Evolutionary conservation across 108 stramenopile species (phyloP), one percentile per base, ranked within the genome.

Genomic region (Epithemia pelagica): DNA sequence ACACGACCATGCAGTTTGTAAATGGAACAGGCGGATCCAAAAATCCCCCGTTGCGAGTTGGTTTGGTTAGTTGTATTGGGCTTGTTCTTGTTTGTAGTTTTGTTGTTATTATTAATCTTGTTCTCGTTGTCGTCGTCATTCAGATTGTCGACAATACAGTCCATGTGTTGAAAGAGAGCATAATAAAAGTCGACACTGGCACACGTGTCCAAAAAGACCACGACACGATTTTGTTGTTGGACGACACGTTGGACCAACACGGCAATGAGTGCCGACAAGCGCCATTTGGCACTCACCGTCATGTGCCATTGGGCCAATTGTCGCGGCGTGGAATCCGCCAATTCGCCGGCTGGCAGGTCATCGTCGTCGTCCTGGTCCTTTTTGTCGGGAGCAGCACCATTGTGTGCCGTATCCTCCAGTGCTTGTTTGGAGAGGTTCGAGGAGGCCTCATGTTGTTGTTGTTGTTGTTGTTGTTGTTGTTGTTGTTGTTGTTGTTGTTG

Each of bases 191-290:
- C 96, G 19, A 96, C 96, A n/a, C 88, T 72, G 59, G 96, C 96
- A 61, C 97, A 97, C 1, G 96, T 97, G 18, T 86, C 80, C 82
- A 97, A 82, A 69, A 98, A 98, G 0, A 97, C 94, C 32, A 98
- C 85, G 0, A 84, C 81, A 8, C 56, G 56, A 59, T 95, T 74
- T 77, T 95, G 86, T 25, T 77, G 74, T 59, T 79, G 76, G 2
- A 74, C 52, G 37, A 83, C 81, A 21, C 91, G 82, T 37, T 82
- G 82, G 0, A 80, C 81, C 56, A 98, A 73, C 71, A 97, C 96
- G 18, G 89, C 88, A 52, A 91, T 75, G 18, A 98, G 74, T 22
- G 96, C 86, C 1, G 88, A 67, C 15, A 97, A 86, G 8, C 96
- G 78, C 19, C 95, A 81, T 84, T 98, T 98, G 25, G 88, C 90